phyloP scores from a whole-genome alignment of 768 basidiomycete species.

The Boletus patriciae region DNA sequence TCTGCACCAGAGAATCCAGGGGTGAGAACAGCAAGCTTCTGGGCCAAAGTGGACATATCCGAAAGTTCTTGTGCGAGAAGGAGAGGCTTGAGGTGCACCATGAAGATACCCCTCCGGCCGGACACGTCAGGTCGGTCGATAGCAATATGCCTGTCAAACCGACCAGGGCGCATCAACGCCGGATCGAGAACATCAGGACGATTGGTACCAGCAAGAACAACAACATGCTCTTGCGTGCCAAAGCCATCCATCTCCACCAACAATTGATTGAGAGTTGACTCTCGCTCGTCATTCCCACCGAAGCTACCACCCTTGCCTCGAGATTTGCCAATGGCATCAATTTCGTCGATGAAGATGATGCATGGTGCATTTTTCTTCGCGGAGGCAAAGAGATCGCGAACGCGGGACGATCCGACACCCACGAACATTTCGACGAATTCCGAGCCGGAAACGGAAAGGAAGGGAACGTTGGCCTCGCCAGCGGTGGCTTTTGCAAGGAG shows the following conservation, averaged over 20 bases:
- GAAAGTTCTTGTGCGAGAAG: slow-evolving; percentile 58
- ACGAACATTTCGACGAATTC: slow-evolving; percentile 99
- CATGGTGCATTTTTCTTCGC: slow-evolving; percentile 98
- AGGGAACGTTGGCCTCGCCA: slow-evolving; percentile 96
- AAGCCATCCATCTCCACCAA: slow-evolving; percentile 99
- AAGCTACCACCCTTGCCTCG: slow-evolving; percentile 75
- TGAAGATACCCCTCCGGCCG: slow-evolving; percentile 91
- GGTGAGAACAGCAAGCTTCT: slow-evolving; percentile 93
- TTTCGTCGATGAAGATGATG: slow-evolving; percentile 99
- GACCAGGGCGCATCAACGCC: slow-evolving; percentile 94
- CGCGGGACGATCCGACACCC: slow-evolving; percentile 95
- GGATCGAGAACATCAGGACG: slow-evolving; percentile 94
- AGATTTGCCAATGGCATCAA: slow-evolving; percentile 97
- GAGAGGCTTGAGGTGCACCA: slow-evolving; percentile 86
- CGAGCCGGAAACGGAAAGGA: slow-evolving; percentile 97
- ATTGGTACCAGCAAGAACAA: slow-evolving; percentile 96
- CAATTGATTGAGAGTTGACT: slow-evolving; percentile 95
- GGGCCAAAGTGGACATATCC: slow-evolving; percentile 62
- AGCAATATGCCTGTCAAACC: slow-evolving; percentile 95
- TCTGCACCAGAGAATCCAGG: slow-evolving; percentile 99
- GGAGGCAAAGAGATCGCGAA: slow-evolving; percentile 95
- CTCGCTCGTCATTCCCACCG: slow-evolving; percentile 96
- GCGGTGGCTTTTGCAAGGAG: slow-evolving; percentile 97
- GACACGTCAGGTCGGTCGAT: slow-evolving; percentile 95
- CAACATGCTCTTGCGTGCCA: slow-evolving; percentile 94